Conservation (phyloP, 164 flowering plant genomes). For the Paratinospora sagittata region DNA sequence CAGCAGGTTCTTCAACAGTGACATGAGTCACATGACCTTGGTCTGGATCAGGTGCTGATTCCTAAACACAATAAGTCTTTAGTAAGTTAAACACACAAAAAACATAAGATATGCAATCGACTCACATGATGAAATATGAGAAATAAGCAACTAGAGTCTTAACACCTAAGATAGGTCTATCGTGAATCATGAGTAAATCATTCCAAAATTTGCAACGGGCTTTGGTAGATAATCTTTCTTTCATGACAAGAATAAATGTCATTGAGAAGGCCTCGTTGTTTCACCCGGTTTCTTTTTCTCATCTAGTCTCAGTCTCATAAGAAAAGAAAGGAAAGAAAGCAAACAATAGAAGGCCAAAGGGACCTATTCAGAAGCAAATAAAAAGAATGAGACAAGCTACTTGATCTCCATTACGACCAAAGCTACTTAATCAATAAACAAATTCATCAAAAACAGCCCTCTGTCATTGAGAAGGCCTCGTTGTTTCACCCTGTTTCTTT, state of each 20-base stretch:
- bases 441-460: too few relatives aligned
- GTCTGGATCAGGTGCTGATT: conserved; percentile 49
- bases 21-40: conserved; percentile 51
- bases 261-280: neutral
- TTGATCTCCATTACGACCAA: too few relatives aligned
- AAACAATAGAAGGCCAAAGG: neutral
- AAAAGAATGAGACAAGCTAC: too few relatives aligned
- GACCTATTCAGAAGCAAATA: neutral
- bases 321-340: neutral
- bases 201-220: neutral
- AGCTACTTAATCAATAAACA: too few relatives aligned
- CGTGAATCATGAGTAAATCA: neutral
- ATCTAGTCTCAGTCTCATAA: neutral
- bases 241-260: neutral
- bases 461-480: too few relatives aligned
- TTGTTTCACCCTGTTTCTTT: too few relatives aligned
- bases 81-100: conserved; percentile 10
- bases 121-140: neutral
- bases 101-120: neutral
- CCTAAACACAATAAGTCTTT: conserved; percentile 35
- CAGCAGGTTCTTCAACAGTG: conserved; percentile 37
- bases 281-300: neutral
- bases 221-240: neutral
- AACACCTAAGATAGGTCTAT: neutral
- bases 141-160: neutral